phyloP scores from a whole-genome alignment of 495 filamentous ascomycete genomes.

The Aspergillus homomorphus region DNA sequence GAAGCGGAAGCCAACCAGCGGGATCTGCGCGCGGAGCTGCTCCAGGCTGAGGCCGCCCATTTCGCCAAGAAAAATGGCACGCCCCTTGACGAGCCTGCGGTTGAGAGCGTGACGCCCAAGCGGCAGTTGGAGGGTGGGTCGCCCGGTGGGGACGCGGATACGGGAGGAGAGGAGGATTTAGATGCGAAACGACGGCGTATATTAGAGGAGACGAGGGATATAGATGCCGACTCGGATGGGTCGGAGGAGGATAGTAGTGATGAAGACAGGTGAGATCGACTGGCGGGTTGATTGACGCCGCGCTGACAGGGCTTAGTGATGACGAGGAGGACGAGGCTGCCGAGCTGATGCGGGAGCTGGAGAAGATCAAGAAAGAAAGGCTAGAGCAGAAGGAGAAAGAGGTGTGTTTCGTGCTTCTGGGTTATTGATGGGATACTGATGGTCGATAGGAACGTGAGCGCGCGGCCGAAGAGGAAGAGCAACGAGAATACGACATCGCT shows the following conservation, averaged over 20 bases:
- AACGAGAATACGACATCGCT: constrained; percentile 84
- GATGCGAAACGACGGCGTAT: constrained; percentile 84
- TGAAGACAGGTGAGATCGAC: constrained; percentile 54
- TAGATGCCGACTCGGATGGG: constrained; percentile 84
- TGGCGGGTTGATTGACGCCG: not conserved
- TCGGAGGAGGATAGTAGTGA: constrained; percentile 69
- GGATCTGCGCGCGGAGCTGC: constrained; percentile 87
- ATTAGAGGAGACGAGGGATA: constrained; percentile 81
- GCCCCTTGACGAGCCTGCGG: constrained; percentile 37
- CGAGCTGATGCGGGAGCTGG: constrained; percentile 84
- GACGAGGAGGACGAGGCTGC: constrained; percentile 89
- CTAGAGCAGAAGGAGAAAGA: constrained; percentile 82
- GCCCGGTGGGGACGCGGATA: constrained; percentile 33
- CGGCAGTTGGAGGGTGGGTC: constrained; percentile 58
- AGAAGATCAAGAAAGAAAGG: constrained; percentile 90
- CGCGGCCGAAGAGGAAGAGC: constrained; percentile 72
- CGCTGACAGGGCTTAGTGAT: constrained; percentile 45
- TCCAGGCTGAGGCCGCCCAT: constrained; percentile 82
- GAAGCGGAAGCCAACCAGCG: constrained; percentile 69
- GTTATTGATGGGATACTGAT: constrained; percentile 11
- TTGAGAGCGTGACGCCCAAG: constrained; percentile 51
- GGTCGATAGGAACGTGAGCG: constrained; percentile 63
- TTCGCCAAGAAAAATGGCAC: constrained; percentile 77
- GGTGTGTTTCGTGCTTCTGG: constrained; percentile 35
- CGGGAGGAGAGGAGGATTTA: constrained; percentile 64